Evolutionary conservation across 306 rosid genomes (phyloP).

Genomic region (Arachis hypogaea): DNA sequence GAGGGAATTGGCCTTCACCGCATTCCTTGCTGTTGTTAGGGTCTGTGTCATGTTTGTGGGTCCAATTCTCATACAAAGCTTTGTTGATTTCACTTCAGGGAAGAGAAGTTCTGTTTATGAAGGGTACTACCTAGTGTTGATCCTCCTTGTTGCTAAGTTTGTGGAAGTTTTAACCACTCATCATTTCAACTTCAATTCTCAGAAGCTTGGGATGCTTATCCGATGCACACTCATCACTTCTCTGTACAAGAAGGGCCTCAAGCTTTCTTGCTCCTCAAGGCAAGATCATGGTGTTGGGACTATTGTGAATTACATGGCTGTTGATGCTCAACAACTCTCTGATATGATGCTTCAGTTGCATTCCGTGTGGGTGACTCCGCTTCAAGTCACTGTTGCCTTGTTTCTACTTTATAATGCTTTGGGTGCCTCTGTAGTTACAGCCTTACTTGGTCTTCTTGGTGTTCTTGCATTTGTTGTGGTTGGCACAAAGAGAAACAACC

Average conservation of each 20-base stretch:
- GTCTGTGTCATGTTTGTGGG: conserved; percentile 69
- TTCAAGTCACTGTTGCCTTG: conserved; percentile 61
- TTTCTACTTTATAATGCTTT: conserved; percentile 56
- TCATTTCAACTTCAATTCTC: conserved; percentile 69
- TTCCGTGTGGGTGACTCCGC: conserved; percentile 70
- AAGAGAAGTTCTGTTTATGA: conserved; percentile 60
- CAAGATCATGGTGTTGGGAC: conserved; percentile 79
- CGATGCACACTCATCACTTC: conserved; percentile 63
- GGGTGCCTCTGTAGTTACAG: conserved; percentile 51
- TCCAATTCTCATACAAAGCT: conserved; percentile 69
- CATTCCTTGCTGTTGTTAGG: conserved; percentile 60
- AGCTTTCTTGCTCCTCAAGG: conserved; percentile 59
- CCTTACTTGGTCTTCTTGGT: conserved; percentile 48
- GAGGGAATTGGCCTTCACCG: conserved; percentile 61
- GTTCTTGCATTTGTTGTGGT: conserved; percentile 48
- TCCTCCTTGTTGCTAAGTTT: conserved; percentile 63
- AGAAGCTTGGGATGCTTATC: conserved; percentile 73
- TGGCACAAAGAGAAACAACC: conserved; percentile 46
- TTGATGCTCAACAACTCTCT: conserved; percentile 77
- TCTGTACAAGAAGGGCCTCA: conserved; percentile 69
- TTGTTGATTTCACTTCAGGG: conserved; percentile 69
- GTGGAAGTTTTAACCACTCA: conserved; percentile 66
- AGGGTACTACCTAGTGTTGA: conserved; percentile 72
- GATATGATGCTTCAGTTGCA: conserved; percentile 81
- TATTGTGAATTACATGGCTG: conserved; percentile 87